Conservation (phyloP, 1,284 basidiomycete genomes). For the Pseudomicrostroma phylloplanum region DNA sequence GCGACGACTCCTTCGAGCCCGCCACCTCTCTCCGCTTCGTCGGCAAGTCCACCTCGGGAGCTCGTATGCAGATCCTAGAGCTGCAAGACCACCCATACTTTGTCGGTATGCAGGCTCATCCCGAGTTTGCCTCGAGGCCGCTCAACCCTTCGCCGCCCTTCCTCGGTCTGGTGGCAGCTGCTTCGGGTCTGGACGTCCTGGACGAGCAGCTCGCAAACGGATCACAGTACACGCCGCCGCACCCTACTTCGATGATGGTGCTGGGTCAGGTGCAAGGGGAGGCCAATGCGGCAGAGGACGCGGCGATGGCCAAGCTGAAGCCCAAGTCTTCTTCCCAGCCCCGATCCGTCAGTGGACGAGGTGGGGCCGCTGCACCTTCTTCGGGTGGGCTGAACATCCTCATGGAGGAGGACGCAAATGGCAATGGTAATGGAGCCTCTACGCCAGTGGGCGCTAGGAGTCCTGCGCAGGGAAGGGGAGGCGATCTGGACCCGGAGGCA, state of each 20-base stretch:
- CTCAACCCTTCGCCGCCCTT: conserved; percentile 96
- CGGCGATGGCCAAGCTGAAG: conserved; percentile 1
- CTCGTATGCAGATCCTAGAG: conserved; percentile 96
- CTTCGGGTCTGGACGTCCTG: conserved; percentile 63
- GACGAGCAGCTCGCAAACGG: conserved; percentile 71
- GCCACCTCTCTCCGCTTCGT: conserved; percentile 58
- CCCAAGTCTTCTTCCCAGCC: background rate
- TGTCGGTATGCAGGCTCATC: conserved; percentile 90
- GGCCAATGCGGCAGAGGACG: conserved; percentile 4
- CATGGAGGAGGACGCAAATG: background rate
- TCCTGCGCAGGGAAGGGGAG: background rate
- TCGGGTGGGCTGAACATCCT: background rate
- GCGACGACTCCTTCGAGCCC: background rate
- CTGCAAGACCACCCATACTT: conserved; percentile 86
- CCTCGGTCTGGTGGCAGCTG: conserved; percentile 88
- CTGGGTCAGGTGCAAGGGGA: conserved; percentile 21
- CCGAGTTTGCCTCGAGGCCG: conserved; percentile 97
- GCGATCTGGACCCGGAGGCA: background rate
- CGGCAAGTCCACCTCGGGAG: conserved; percentile 89
- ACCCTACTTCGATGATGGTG: conserved; percentile 52
- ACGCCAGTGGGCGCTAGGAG: background rate
- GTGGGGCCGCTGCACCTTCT: background rate
- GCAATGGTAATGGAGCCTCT: too few relatives aligned
- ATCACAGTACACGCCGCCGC: conserved; percentile 56
- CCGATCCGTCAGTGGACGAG: background rate